These are phyloP conservation scores for Gaeumannomyces tritici DNA, from an alignment of 2,329 filamentous ascomycete species.

Conservation along the genomic window DNA sequence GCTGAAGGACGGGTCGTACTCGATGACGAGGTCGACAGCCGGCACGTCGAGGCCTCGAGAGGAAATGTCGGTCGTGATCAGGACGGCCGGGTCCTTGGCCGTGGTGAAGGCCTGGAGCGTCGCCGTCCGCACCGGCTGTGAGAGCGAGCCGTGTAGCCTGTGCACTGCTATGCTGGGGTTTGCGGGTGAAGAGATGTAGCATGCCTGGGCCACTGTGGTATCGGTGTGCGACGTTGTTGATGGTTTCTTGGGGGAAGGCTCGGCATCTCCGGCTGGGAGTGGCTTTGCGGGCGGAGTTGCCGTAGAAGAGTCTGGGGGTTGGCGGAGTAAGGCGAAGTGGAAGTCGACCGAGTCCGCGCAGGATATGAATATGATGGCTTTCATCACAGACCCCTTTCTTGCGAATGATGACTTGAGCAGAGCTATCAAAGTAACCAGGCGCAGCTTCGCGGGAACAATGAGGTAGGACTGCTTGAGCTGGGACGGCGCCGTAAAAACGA, in stretches of 20 bases:
- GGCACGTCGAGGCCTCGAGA: conserved; percentile 92
- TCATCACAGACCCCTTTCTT: conserved; percentile 85
- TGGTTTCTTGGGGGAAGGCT: conserved; percentile 6
- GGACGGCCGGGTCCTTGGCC: conserved; percentile 64
- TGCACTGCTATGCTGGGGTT: conserved; percentile 69
- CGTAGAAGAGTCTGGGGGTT: conserved; percentile 14
- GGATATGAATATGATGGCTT: conserved; percentile 92
- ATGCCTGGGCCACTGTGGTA: conserved; percentile 58
- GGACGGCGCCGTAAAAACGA: conserved; percentile 70
- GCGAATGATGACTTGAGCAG: conserved; percentile 82
- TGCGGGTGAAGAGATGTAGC: conserved; percentile 63
- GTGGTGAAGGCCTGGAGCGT: conserved; percentile 74
- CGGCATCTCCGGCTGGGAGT: conserved; percentile 12
- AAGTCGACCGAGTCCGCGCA: conserved; percentile 97
- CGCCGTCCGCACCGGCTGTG: conserved; percentile 76
- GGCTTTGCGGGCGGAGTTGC: background rate
- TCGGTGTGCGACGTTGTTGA: conserved; percentile 27
- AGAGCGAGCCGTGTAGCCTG: conserved; percentile 84
- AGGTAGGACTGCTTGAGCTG: conserved; percentile 91
- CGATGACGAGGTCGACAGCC: conserved; percentile 87
- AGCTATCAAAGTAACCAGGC: conserved; percentile 78
- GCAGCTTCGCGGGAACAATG: conserved; percentile 79
- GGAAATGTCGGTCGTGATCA: conserved; percentile 92
- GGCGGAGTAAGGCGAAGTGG: conserved; percentile 72
- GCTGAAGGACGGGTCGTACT: conserved; percentile 93